phyloP scores from a whole-genome alignment of 2,329 filamentous ascomycete genomes.

The Penicillium occitanis region DNA sequence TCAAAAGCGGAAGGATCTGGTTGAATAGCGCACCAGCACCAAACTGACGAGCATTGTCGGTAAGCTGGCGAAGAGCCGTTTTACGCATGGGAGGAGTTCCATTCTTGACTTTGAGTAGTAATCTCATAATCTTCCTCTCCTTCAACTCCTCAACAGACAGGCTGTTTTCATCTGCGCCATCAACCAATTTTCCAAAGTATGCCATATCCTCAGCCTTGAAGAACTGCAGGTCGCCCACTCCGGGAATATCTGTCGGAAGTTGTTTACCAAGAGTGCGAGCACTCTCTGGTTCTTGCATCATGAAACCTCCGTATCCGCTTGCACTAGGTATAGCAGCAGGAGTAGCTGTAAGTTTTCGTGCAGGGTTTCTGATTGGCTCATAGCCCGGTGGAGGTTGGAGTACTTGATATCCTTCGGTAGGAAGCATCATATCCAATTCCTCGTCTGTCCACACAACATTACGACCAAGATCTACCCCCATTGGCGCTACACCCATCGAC shows the following conservation, averaged over 20 bases:
- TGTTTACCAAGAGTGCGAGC: constrained; percentile 81
- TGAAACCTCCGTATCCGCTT: constrained; percentile 73
- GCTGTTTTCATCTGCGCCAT: constrained; percentile 86
- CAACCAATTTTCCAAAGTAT: constrained; percentile 96
- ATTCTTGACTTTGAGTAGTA: constrained; percentile 98
- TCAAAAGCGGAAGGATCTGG: constrained; percentile 91
- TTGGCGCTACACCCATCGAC: constrained; percentile 62
- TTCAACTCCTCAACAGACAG: constrained; percentile 94
- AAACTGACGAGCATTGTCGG: constrained; percentile 95
- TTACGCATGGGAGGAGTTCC: constrained; percentile 98
- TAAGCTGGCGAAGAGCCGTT: constrained; percentile 93
- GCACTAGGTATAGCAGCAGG: constrained; percentile 63
- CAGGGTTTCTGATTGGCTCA: constrained; percentile 73
- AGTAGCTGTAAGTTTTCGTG: constrained; percentile 72
- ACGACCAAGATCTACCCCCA: constrained; percentile 78
- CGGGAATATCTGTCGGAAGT: constrained; percentile 90
- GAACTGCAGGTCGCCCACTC: constrained; percentile 93
- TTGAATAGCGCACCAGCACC: constrained; percentile 93
- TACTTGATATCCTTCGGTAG: constrained; percentile 88
- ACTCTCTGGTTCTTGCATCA: constrained; percentile 95
- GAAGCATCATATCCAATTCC: constrained; percentile 87
- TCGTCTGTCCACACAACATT: constrained; percentile 87
- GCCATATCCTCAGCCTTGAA: constrained; percentile 99
- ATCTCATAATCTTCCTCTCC: constrained; percentile 96
- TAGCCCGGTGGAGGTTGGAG: constrained; percentile 90